Conservation (phyloP, 345 rosid species). For the Aethionema arabicum region DNA sequence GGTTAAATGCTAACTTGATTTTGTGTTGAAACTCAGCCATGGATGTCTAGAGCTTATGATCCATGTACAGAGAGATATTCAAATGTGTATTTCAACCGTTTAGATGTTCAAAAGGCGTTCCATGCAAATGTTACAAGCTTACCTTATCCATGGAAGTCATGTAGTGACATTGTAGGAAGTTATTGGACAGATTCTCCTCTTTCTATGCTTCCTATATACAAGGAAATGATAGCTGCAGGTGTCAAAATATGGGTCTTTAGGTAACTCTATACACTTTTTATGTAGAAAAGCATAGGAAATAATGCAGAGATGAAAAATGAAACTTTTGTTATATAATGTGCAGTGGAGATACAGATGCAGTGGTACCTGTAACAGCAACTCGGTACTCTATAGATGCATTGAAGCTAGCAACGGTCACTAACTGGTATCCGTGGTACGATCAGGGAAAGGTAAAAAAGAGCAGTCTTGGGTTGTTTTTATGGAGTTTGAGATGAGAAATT, state of each 20-base stretch:
- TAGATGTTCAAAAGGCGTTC: slow-evolving; percentile 81
- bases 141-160: slow-evolving; percentile 73
- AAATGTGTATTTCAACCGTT: slow-evolving; percentile 63
- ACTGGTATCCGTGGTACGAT: slow-evolving; percentile 91
- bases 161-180: slow-evolving; percentile 63
- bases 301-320: not conserved
- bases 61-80: slow-evolving; percentile 93
- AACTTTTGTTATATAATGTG: slow-evolving; percentile 21
- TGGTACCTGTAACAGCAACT: slow-evolving; percentile 89
- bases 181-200: slow-evolving; percentile 81
- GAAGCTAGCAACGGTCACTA: slow-evolving; percentile 69
- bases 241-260: slow-evolving; percentile 86
- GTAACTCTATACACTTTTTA: slow-evolving; percentile 32
- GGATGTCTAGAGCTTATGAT: slow-evolving; percentile 99
- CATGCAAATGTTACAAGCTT: slow-evolving; percentile 84
- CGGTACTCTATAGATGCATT: slow-evolving; percentile 84
- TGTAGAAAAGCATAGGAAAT: not conserved
- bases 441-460: slow-evolving; percentile 34
- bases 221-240: slow-evolving; percentile 64
- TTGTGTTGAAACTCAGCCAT: slow-evolving; percentile 55
- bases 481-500: not conserved
- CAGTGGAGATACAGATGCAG: slow-evolving; percentile 97
- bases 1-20: slow-evolving; percentile 3
- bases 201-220: slow-evolving; percentile 71
- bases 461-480: slow-evolving; percentile 19